Evolutionary conservation across 352 stramenopile species (phyloP), one percentile per base, ranked within the genome.

Genomic region (Globisporangium paroecandrum): DNA sequence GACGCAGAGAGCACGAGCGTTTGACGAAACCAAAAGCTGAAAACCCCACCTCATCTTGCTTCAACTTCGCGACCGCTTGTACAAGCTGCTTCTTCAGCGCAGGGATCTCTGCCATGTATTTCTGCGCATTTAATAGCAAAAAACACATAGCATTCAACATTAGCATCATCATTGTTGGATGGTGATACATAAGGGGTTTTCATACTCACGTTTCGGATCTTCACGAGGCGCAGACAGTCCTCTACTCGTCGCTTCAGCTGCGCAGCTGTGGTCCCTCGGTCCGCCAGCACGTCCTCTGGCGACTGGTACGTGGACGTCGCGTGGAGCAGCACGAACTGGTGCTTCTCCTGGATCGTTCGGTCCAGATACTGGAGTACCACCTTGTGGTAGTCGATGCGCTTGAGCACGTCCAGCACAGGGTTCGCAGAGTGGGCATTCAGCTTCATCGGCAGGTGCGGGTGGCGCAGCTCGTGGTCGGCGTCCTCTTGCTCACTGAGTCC

Each of bases 371-470:
- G 77, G 53, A 94, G 79, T 38, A 77, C 82, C 10, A 77, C 77
- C 62, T 89, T 92, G 62, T 87, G 77, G 63, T 91, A 74, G 51
- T 94, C 86, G 62, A 94, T 94, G 53, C 89, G 85, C 73, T 94
- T 94, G 7, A 94, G 76, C 41, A 81, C 76, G 43, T 94, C 73
- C 15, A 94, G 65, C 59, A 92, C 80, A 1, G 84, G 86, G 64
- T 94, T 91, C 6, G 75, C 86, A 12, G 86, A 88, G 58, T 87
- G 86, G 4, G 82, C 83, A 43, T 93, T 94, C 13, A 94, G 76
- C 63, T 87, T 89, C 79, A 89, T 89, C 1, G 86, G 86, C 38
- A 81, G 65, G 43, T 67, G 71, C 54, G 71, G 51, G 20, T 80
- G 67, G 25, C 75, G 68, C 36, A 74, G 69, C 20, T 85, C 76